A percentile compares a stretch with the other conserved stretches of the same genome.
Evolutionary conservation across 371 early-diverging fungal genomes (phyloP).

Genomic region (Coemansia sp.): DNA sequence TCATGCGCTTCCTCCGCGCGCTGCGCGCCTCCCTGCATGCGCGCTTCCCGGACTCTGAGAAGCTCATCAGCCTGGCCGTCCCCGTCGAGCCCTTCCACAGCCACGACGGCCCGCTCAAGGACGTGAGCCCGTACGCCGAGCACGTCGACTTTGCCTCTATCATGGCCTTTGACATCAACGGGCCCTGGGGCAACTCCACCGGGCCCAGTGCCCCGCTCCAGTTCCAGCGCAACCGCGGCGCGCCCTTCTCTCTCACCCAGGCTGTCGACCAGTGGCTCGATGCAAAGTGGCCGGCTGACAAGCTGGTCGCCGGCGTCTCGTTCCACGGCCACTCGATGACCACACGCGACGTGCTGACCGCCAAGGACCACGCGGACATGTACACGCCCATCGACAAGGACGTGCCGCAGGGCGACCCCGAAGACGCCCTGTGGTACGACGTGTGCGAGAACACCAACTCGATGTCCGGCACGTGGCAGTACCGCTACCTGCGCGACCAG

Average conservation of each 20-base stretch:
- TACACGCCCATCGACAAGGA: constrained; percentile 31
- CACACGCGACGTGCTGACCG: constrained; percentile 53
- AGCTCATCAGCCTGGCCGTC: constrained; percentile 70
- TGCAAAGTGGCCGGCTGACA: constrained; percentile 64
- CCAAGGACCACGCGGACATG: constrained; percentile 38
- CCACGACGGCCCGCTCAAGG: constrained; percentile 56
- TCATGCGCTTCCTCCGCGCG: constrained; percentile 62
- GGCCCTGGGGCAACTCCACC: constrained; percentile 64
- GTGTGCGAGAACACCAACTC: constrained; percentile 39
- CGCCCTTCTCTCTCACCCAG: constrained; percentile 57
- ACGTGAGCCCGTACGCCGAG: constrained; percentile 61
- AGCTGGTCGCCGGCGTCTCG: constrained; percentile 66
- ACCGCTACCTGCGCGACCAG: constrained; percentile 56
- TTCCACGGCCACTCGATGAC: constrained; percentile 69
- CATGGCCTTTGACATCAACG: constrained; percentile 65
- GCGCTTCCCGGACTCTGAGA: constrained; percentile 57
- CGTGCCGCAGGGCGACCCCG: constrained; percentile 45
- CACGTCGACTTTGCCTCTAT: constrained; percentile 68
- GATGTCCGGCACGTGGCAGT: constrained; percentile 59
- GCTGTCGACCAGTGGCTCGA: constrained; percentile 59
- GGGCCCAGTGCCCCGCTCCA: constrained; percentile 68
- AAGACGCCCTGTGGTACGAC: constrained; percentile 49
- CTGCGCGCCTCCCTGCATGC: constrained; percentile 63
- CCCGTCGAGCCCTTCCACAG: constrained; percentile 64
- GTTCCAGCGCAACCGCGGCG: constrained; percentile 52